These are phyloP conservation scores for Craterostigma plantagineum DNA, from an alignment of 257 asterid species.

Conservation along the genomic window DNA sequence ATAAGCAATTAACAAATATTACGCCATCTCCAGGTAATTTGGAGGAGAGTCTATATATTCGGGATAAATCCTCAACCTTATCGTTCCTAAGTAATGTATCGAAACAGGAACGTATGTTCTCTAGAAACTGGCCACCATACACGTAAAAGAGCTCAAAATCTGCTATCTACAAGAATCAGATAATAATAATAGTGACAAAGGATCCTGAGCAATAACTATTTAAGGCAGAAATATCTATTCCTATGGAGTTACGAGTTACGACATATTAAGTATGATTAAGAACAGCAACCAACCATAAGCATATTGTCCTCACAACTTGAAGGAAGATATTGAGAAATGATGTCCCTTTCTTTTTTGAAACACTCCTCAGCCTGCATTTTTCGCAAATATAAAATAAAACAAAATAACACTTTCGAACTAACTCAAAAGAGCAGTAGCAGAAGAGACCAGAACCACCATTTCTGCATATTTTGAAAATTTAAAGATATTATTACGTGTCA, in stretches of 20 bases:
- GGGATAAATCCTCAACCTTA: slow-evolving; percentile 81
- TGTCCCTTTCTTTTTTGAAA: slow-evolving; percentile 64
- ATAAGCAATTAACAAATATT: slow-evolving; percentile 50
- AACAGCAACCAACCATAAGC: slow-evolving; percentile 87
- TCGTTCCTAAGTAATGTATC: slow-evolving; percentile 72
- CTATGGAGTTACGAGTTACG: too few species aligned
- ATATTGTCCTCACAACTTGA: slow-evolving; percentile 88
- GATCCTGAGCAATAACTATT: neutral
- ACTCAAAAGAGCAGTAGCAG: neutral
- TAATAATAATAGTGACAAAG: neutral
- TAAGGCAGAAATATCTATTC: too few species aligned
- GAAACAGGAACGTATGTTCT: slow-evolving; percentile 96
- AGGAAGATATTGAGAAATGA: slow-evolving; percentile 88
- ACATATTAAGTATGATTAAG: too few species aligned
- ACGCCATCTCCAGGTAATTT: slow-evolving; percentile 53
- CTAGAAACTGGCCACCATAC: slow-evolving; percentile 80
- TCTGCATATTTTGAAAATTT: neutral
- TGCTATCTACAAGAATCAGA: slow-evolving; percentile 34
- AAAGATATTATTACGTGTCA: too few species aligned
- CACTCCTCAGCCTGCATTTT: slow-evolving; percentile 42
- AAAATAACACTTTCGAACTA: too few species aligned
- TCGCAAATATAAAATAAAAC: neutral
- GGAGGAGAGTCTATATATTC: slow-evolving; percentile 94
- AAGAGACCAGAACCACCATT: neutral
- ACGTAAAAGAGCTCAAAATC: slow-evolving; percentile 81